Evolutionary conservation across 768 basidiomycete genomes (phyloP), one percentile per base, ranked within the genome.

Genomic region (Mycena capillaripes): DNA sequence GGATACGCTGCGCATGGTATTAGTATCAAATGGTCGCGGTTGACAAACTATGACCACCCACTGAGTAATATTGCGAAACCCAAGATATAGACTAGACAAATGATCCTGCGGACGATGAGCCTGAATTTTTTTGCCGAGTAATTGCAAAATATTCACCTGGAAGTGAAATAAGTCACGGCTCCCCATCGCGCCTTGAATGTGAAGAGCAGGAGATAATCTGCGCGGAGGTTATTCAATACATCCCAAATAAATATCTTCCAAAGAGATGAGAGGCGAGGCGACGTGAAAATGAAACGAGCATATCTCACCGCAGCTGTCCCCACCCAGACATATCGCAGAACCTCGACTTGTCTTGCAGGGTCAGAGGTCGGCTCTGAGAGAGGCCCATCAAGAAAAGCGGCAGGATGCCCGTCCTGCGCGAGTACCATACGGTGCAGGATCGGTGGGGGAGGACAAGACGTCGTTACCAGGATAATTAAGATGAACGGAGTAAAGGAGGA

Each of bases 171-270:
- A 11, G 53, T 36, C 29, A 34, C 27, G 4, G n/a, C 38, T 46
- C 40, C 36, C 23, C 30, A 34, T 3, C 53, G 30, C 11, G 34
- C 4, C 23, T 14, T 27, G 40, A 29, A 10, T 11, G 40, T 66
- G 53, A 32, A 55, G 4, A 57, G 27, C 21, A 48, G 55, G 6
- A 9, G 1, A 16, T 44, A 67, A 10, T 67, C 66, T 3, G 21
- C 66, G 4, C 23, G 23, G 3, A 59, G 9, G 25, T 57, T 48
- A 19, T 30, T 58, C 23, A 67, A 11, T 4, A 67, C 44, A n/a
- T 67, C 66, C 66, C 66, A 67, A 12, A 57, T 58, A 25, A 67
- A 67, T 21, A 58, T 46, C 66, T 67, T 19, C 4, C 40, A 57
- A 17, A 19, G 7, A 62, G 44, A 44, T 66, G 16, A n/a, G 53